Conservation (phyloP, 2,329 filamentous ascomycete species). For the Fusarium pseudoanthophilum region DNA sequence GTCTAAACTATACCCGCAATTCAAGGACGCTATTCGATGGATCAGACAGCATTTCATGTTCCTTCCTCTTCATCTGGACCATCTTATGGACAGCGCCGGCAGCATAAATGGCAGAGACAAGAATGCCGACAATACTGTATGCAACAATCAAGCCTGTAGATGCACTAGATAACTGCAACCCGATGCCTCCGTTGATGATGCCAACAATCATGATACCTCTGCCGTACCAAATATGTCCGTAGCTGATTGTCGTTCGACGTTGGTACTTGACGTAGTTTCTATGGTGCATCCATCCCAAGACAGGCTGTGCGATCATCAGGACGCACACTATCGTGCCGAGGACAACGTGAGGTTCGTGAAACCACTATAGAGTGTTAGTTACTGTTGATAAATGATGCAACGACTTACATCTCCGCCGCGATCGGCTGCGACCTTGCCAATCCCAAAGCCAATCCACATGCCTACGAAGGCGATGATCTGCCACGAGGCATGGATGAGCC, state of each 20-base stretch:
- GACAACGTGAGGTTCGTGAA: neutral
- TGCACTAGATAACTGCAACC: neutral
- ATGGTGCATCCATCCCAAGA: slow-evolving; percentile 8
- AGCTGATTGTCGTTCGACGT: neutral
- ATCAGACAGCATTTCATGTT: neutral
- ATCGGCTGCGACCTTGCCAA: slow-evolving; percentile 1
- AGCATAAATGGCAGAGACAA: neutral
- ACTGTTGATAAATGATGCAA: accelerated
- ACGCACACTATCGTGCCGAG: neutral
- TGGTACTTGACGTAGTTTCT: neutral
- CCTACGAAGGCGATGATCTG: neutral
- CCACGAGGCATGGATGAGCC: slow-evolving; percentile 3
- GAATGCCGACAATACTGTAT: neutral
- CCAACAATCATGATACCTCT: slow-evolving; percentile 8
- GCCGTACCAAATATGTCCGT: slow-evolving; percentile 1
- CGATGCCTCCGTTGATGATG: neutral
- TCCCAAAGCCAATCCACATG: slow-evolving; percentile 1
- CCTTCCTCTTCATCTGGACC: neutral
- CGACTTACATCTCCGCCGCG: neutral
- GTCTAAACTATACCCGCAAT: neutral
- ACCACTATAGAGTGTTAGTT: neutral
- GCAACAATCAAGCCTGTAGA: neutral
- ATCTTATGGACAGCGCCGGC: neutral
- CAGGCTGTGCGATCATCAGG: neutral
- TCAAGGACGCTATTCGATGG: neutral